Evolutionary conservation across 495 filamentous ascomycete genomes (phyloP), one percentile per base, ranked within the genome.

Genomic region (Podospora fimiseda): DNA sequence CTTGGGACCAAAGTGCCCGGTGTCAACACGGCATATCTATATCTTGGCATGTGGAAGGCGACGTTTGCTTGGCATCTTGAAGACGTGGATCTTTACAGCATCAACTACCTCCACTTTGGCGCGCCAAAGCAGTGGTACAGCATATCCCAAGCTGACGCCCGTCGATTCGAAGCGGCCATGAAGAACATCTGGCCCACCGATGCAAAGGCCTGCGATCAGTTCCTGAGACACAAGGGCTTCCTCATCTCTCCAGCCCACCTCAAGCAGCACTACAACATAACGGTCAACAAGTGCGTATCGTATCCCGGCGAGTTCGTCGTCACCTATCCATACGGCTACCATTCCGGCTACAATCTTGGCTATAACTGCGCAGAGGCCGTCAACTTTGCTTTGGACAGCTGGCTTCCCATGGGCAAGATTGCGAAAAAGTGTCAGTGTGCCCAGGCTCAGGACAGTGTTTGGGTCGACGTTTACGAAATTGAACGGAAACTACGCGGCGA

Each of bases 71-170:
- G 93, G 93, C 93, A 98, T 80, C 73, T 98, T 37, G 93, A 98
- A 63, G 93, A 98, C 71, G 90, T 98, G 49, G 93, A 98, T 72
- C 80, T 98, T 2, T 97, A 97, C 78, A 96, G 91, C 71, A 98
- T 98, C 76, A 98, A 98, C 73, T 98, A 96, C 67, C 90, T 98
- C 54, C 93, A 98, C 65, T 98, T 98, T 65, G 93, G 93, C 40
- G 93, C 93, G 9, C 93, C 93, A 3, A 98, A 98, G 67, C 93
- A 98, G 64, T 98, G 93, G 93, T 98, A 98, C 71, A 96, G 90
- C 67, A 98, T 98, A 54, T 95, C 92, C 1, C 94, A 96, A 65
- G 86, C 86, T 50, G 93, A 98, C 69, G 93, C 93, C n/a, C 78
- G 88, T 44, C 81, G 85, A 9, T 98, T 98, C 65, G 93, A 98